A percentile compares a stretch with the other conserved stretches of the same genome.
phyloP scores from a whole-genome alignment of 2,329 filamentous ascomycete genomes.

The Colletotrichum eleusines region DNA sequence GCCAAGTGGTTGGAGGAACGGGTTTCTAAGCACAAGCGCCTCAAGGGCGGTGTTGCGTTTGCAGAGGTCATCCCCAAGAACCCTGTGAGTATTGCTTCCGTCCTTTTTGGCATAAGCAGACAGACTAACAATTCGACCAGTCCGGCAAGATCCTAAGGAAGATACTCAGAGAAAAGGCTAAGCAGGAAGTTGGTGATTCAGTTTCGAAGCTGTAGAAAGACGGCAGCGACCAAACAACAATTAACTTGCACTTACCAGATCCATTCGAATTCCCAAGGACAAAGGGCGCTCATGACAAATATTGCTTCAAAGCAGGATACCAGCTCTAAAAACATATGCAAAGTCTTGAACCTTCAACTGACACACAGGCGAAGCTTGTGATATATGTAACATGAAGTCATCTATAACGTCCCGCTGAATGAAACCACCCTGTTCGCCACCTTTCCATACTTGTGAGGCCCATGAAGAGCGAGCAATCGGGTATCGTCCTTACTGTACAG shows the following conservation, averaged over 20 bases:
- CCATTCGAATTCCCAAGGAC: not conserved
- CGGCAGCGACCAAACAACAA: no score
- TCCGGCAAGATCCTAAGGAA: constrained; percentile 77
- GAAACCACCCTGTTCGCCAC: constrained; percentile 27
- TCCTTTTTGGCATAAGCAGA: constrained; percentile 11
- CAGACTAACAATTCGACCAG: constrained; percentile 48
- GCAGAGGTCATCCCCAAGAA: constrained; percentile 71
- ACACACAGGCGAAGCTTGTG: not conserved
- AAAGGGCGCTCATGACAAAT: not conserved
- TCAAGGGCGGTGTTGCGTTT: constrained; percentile 78
- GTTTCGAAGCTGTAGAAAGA: constrained; percentile 29
- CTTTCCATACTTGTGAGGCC: constrained; percentile 28
- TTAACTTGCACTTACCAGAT: not conserved
- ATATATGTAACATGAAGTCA: constrained; percentile 20
- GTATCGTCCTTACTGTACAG: constrained; percentile 42
- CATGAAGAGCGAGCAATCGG: constrained; percentile 35
- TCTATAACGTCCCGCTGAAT: constrained; percentile 10
- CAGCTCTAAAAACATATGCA: not conserved
- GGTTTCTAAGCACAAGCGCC: constrained; percentile 74
- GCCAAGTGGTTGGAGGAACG: constrained; percentile 72
- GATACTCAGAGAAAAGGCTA: constrained; percentile 68
- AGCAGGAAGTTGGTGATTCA: constrained; percentile 62
- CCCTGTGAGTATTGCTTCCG: constrained; percentile 59
- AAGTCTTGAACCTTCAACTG: not conserved
- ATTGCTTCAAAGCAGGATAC: not conserved